Base-by-base conservation (phyloP, 139 green algal genomes). In the Mesotaenium endlicherianum region DNA sequence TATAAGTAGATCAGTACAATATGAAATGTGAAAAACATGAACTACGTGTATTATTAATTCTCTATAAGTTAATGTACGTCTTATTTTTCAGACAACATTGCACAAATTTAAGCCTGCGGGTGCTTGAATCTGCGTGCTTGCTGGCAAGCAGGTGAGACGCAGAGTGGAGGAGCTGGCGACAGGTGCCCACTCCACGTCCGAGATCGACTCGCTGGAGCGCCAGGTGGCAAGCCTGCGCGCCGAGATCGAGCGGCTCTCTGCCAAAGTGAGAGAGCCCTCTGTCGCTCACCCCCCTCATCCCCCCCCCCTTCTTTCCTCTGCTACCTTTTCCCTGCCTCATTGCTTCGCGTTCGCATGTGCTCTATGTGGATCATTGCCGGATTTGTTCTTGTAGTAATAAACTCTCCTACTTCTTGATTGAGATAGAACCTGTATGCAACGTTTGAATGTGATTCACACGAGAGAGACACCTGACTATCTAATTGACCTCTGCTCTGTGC, bases 201-300 rank as follows among this genome's bases (percentile, higher is more conserved):
- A 72, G 11, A 72, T 72, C 11, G 5, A 5, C 41, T 47, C 8
- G 20, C 60, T 72, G 8, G 43, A 40, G 6, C 43, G 36, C 5
- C 6, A 72, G 5, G 6, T 38, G 17, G 11, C 60, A 72, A 38
- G 43, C 20, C 11, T 72, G 11, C 8, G 43, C 6, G 11, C 43
- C 8, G 11, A 72, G 43, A 72, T 72, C 11, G 5, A 72, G 43
- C 60, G 60, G 11, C 5, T 72, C 5, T 72, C 60, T n/a, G 60
- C 60, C 60, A 72, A 72, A 38, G 60, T 64, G 26, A n/a, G n/a
- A n/a, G n/a, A n/a, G n/a, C n/a, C n/a, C n/a, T n/a, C 55, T 67
- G 26, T 20, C 55, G 26, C 31, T 20, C 55, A 16, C 55, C 8
- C 16, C 55, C 55, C 34, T n/a, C 55, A 20, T 67, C 3, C 55